These are phyloP conservation scores for Clonostachys chloroleuca DNA, from an alignment of 2,329 filamentous ascomycete species.

Conservation along the genomic window DNA sequence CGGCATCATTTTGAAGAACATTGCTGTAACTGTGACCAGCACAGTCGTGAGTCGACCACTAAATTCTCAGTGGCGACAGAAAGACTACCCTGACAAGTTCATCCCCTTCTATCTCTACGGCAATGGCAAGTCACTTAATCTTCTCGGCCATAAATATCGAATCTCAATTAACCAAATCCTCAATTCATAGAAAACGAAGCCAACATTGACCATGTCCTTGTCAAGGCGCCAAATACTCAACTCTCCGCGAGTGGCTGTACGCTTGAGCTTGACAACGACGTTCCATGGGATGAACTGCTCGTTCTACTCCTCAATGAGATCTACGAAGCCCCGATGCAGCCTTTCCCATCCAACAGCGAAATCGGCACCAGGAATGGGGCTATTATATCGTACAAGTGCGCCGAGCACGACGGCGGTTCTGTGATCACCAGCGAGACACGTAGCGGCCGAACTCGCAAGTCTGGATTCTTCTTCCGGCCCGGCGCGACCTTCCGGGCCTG, in stretches of 20 bases:
- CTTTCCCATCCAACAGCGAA: conserved; percentile 19
- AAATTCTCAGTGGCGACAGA: conserved; percentile 23
- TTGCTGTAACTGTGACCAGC: conserved; percentile 12
- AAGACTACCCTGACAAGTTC: conserved; percentile 22
- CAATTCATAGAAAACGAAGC: conserved; percentile 12
- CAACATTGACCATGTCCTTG: conserved; percentile 37
- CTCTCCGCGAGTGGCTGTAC: conserved; percentile 18
- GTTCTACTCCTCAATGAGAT: conserved; percentile 22
- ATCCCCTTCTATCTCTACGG: conserved; percentile 43
- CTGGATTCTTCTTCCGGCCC: conserved; percentile 22
- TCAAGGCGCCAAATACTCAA: conserved; percentile 32
- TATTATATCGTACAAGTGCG: conserved; percentile 2
- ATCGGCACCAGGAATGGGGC: conserved; percentile 16
- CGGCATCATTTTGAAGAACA: conserved; percentile 8
- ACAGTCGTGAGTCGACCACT: conserved; percentile 25
- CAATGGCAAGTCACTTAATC: conserved; percentile 6
- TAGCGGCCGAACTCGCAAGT: conserved; percentile 8
- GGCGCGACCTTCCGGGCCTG: conserved; percentile 17
- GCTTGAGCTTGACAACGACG: conserved; percentile 6
- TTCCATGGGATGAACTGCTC: conserved; percentile 7
- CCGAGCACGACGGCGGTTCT: not conserved
- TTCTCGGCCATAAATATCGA: not conserved
- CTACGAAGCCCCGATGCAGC: conserved; percentile 29
- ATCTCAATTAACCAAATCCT: not conserved
- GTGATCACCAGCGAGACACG: conserved; percentile 10